phyloP scores from a whole-genome alignment of 225 moss, liverwort and hornwort genomes.

The Physcomitrium patens region DNA sequence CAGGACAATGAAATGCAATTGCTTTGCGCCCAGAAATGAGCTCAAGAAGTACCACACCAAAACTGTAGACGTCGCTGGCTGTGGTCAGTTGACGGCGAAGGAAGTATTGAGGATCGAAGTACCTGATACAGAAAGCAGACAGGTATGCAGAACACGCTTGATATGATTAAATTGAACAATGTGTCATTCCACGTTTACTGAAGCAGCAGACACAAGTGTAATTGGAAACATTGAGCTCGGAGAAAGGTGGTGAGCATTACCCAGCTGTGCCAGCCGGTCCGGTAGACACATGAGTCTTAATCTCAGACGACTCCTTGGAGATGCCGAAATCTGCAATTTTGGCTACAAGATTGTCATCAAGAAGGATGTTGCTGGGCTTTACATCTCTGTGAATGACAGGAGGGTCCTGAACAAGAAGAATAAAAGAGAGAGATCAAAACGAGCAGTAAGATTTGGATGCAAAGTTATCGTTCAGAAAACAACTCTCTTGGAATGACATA shows the following conservation, averaged over 20 bases:
- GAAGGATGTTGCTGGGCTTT: slow-evolving; percentile 58
- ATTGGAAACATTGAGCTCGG: background rate
- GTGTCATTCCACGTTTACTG: too few relatives aligned
- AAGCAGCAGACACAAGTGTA: background rate
- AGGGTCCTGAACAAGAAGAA: slow-evolving; percentile 43
- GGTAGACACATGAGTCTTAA: slow-evolving; percentile 55
- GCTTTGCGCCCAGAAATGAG: slow-evolving; percentile 54
- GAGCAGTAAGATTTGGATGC: too few relatives aligned
- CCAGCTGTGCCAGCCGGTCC: slow-evolving; percentile 57
- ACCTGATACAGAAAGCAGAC: slow-evolving; percentile 34
- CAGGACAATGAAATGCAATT: slow-evolving; percentile 33
- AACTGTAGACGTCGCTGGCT: slow-evolving; percentile 64
- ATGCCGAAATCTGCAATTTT: slow-evolving; percentile 84
- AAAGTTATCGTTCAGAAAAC: too few relatives aligned
- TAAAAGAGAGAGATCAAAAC: too few relatives aligned
- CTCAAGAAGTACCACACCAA: slow-evolving; percentile 54
- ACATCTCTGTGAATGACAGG: slow-evolving; percentile 64
- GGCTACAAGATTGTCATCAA: slow-evolving; percentile 62
- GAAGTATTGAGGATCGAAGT: slow-evolving; percentile 65
- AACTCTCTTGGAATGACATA: background rate
- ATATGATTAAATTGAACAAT: too few relatives aligned
- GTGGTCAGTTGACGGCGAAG: slow-evolving; percentile 55
- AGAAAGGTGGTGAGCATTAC: slow-evolving; percentile 18
- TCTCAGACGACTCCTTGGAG: slow-evolving; percentile 51
- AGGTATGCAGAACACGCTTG: background rate